Base-by-base conservation (phyloP, 768 basidiomycete genomes). In the Leccinellum albellum region DNA sequence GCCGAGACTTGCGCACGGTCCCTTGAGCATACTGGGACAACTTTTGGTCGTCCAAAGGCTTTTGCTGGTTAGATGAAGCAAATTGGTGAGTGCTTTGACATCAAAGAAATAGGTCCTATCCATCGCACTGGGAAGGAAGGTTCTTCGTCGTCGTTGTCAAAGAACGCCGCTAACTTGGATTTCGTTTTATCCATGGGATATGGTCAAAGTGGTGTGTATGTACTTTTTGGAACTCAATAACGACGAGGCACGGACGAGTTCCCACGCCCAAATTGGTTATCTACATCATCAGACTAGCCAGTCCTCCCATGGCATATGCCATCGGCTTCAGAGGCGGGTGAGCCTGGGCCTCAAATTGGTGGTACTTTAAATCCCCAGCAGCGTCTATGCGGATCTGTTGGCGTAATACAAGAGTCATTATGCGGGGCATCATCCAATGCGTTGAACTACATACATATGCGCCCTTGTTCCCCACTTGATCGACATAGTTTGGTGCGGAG, bases 401-500 rank as follows among this genome's bases (percentile, higher is more conserved):
- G 28, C 44, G 47, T 28, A 49, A 32, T 42, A 40, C 61, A 48
- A 63, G 54, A 31, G 55, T 21, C n/a, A 49, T 12, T 13, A 49
- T 17, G n/a, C 50, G 40, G 54, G 33, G 9, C 51, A 26, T 48
- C 32, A 29, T 49, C 40, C 45, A 44, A 45, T 46, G 28, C 21
- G 37, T 53, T 15, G 44, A 57, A 20, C 51, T 17, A 78, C 88
- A 70, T 68, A 93, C 91, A 72, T 88, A 95, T 58, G 94, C 94
- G 10, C 89, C 94, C 73, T 92, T 94, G 74, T 96, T 96, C 6
- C 91, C 89, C 3, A 81, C 86, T 67, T 94, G 90, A 73, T 96
- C 94, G 26, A 93, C 89, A 64, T 95, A 94, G 70, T 98, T 98
- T 4, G 96, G 96, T 37, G 96, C 95, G 46, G 91, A 94, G 71